These are phyloP conservation scores for Chaetomiaceae sp. DNA, from an alignment of 2,329 filamentous ascomycete species.

Conservation along the genomic window DNA sequence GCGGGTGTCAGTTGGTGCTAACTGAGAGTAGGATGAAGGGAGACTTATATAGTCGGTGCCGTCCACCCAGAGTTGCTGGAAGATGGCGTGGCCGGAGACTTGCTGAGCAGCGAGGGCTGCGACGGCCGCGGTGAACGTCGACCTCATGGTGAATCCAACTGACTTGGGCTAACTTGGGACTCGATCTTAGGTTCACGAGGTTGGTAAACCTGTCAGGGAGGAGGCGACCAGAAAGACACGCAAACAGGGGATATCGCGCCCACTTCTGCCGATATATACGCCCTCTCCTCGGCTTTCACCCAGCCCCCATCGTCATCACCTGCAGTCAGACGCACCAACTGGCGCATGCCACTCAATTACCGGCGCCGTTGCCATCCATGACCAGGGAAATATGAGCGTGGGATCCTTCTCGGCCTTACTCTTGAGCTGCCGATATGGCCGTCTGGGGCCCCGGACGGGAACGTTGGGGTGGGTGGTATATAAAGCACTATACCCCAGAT, in stretches of 20 bases:
- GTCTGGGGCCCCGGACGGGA: conserved; percentile 15
- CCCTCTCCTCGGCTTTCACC: neutral
- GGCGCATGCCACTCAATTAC: neutral
- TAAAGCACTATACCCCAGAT: conserved; percentile 23
- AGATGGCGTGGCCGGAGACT: conserved; percentile 45
- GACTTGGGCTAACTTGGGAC: too few species aligned
- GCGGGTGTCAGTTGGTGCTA: conserved; percentile 23
- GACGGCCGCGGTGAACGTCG: conserved; percentile 28
- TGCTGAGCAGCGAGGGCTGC: conserved; percentile 34
- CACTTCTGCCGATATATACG: neutral
- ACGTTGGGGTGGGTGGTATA: neutral
- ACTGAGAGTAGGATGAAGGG: neutral
- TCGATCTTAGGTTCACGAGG: too few species aligned
- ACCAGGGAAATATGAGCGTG: neutral
- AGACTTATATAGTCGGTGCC: conserved; percentile 39
- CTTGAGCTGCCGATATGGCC: conserved; percentile 12
- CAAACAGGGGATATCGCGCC: neutral
- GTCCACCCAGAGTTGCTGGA: conserved; percentile 48
- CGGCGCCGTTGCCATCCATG: neutral
- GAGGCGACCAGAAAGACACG: neutral
- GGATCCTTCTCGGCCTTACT: conserved; percentile 7
- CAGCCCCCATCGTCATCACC: neutral
- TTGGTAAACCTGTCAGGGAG: neutral
- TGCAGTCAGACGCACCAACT: neutral
- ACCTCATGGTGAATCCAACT: conserved; percentile 34